Evolutionary conservation across 2,329 filamentous ascomycete genomes (phyloP).

Genomic region (Trichoderma brevicompactum): DNA sequence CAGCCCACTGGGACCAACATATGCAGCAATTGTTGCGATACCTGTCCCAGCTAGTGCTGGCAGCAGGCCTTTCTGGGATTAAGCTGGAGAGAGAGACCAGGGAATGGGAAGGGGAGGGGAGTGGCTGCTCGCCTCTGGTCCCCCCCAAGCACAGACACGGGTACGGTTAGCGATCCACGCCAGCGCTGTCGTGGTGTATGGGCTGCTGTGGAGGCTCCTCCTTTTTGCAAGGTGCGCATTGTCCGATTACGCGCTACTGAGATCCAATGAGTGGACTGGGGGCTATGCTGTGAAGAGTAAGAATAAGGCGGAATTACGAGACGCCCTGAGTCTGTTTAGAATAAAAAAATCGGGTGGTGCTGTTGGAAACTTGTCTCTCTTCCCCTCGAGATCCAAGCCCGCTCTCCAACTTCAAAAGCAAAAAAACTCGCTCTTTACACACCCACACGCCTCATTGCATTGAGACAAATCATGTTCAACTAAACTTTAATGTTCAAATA

Average conservation of each 20-base stretch:
- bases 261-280: conserved; percentile 6
- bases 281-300: conserved; percentile 5
- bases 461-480: conserved; percentile 14
- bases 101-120: not conserved
- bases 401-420: conserved; percentile 11
- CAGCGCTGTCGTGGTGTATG: conserved; percentile 15
- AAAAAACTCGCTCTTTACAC: conserved; percentile 5
- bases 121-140: not conserved
- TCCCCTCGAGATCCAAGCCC: not conserved
- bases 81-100: not conserved
- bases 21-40: not conserved
- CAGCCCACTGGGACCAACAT: not conserved
- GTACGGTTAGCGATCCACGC: conserved; percentile 27
- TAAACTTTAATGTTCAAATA: conserved; percentile 8
- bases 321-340: not conserved
- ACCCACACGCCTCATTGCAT: not conserved
- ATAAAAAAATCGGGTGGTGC: not conserved
- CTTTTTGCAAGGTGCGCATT: conserved; percentile 16
- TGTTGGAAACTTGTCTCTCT: not conserved
- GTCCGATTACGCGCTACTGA: conserved; percentile 19
- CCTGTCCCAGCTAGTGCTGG: not conserved
- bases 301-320: conserved; percentile 15
- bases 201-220: conserved; percentile 22
- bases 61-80: no score
- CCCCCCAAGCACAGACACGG: not conserved